Evolutionary conservation across 345 rosid genomes (phyloP).

Genomic region (Rubroshorea leprosula): DNA sequence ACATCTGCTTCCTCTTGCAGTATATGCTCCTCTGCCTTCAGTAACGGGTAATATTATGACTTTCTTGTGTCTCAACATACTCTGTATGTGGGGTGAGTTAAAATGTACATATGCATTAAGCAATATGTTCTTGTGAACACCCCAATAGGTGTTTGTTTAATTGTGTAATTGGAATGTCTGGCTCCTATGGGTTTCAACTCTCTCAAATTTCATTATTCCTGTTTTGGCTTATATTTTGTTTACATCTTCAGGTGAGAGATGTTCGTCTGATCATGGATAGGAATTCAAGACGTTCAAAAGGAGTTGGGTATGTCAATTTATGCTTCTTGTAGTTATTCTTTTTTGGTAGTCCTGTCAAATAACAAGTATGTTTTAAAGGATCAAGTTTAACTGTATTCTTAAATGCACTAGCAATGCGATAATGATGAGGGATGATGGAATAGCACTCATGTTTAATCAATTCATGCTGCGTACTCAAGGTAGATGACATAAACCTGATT

Average conservation of each 20-base stretch:
- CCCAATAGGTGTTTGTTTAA: conserved; percentile 8
- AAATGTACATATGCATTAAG: conserved; percentile 13
- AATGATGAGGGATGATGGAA: conserved; percentile 94
- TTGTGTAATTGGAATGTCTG: conserved; percentile 5
- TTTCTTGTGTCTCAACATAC: conserved; percentile 27
- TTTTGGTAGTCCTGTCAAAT: conserved; percentile 35
- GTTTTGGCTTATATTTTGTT: conserved; percentile 13
- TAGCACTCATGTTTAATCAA: conserved; percentile 94
- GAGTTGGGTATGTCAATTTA: conserved; percentile 81
- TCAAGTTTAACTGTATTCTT: conserved; percentile 86
- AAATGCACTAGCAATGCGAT: conserved; percentile 97
- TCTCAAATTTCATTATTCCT: conserved; percentile 2
- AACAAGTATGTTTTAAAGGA: conserved; percentile 56
- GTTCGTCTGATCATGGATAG: conserved; percentile 97
- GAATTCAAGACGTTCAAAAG: conserved; percentile 90
- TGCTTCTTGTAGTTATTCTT: conserved; percentile 12
- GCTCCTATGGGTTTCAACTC: background rate
- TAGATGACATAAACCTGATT: conserved; percentile 84
- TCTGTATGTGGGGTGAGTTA: conserved; percentile 22
- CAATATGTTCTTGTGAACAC: conserved; percentile 2
- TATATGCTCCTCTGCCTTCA: conserved; percentile 19
- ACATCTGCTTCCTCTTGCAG: conserved; percentile 19
- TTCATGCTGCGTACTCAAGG: conserved; percentile 83
- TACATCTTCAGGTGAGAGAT: conserved; percentile 76
- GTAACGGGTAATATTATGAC: conserved; percentile 23